These are phyloP conservation scores for Ochetophila trinervis DNA, from an alignment of 306 rosid species.

Conservation along the genomic window DNA sequence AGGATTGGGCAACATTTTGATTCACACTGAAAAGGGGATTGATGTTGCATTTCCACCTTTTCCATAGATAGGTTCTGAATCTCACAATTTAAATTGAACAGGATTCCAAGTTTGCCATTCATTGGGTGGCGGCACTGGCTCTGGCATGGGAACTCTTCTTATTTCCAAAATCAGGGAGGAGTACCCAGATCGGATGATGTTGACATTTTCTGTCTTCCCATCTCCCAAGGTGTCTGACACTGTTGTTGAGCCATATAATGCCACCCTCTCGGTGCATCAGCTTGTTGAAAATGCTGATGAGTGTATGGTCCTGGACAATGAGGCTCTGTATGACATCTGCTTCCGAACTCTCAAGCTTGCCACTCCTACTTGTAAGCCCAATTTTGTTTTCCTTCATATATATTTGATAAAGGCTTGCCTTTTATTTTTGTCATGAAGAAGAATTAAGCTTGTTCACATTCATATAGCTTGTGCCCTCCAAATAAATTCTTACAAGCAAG, in stretches of 20 bases:
- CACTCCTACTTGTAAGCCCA: slow-evolving; percentile 65
- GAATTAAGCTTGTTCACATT: background rate
- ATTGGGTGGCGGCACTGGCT: slow-evolving; percentile 56
- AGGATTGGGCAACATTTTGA: background rate
- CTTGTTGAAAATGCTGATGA: slow-evolving; percentile 87
- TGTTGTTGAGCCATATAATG: slow-evolving; percentile 91
- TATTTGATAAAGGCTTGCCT: background rate
- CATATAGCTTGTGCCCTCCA: too few species aligned
- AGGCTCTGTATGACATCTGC: slow-evolving; percentile 82
- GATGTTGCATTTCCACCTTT: background rate
- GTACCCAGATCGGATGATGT: slow-evolving; percentile 58
- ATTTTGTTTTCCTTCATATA: background rate
- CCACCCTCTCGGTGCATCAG: slow-evolving; percentile 85
- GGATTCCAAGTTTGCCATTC: slow-evolving; percentile 59
- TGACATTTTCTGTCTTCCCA: slow-evolving; percentile 64
- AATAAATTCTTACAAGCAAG: too few species aligned
- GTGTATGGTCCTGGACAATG: slow-evolving; percentile 87
- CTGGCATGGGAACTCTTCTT: slow-evolving; percentile 59
- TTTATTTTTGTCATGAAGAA: background rate
- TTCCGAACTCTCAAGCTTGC: slow-evolving; percentile 84
- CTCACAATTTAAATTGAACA: slow-evolving; percentile 9
- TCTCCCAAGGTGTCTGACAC: slow-evolving; percentile 89
- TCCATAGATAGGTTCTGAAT: background rate
- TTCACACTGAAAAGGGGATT: background rate
- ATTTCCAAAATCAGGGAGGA: slow-evolving; percentile 58